A percentile compares a stretch with the other conserved stretches of the same genome.
Evolutionary conservation across 306 rosid genomes (phyloP).

Genomic region (Quercus mongolica): DNA sequence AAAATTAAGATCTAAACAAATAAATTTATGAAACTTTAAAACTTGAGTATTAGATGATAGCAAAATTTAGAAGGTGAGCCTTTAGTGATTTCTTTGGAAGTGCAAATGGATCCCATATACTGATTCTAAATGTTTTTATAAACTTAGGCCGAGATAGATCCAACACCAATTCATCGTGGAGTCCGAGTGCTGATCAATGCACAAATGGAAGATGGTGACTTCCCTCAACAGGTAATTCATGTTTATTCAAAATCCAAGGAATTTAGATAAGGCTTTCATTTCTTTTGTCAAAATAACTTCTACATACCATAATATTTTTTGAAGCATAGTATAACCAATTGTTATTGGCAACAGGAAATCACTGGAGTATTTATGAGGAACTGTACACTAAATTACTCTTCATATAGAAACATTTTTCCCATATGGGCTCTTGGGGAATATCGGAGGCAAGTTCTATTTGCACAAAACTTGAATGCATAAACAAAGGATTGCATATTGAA

Average conservation of each 20-base stretch:
- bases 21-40: background rate
- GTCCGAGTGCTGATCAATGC: constrained; percentile 48
- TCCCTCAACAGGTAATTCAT: constrained; percentile 56
- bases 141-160: constrained; percentile 48
- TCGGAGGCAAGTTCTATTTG: constrained; percentile 30
- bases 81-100: too few relatives aligned
- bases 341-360: constrained; percentile 35
- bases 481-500: background rate
- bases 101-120: too few relatives aligned
- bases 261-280: background rate
- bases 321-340: background rate
- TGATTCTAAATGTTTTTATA: background rate
- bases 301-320: background rate
- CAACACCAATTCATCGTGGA: constrained; percentile 58
- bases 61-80: too few relatives aligned
- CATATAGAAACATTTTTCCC: constrained; percentile 51
- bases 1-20: background rate
- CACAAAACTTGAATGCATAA: background rate
- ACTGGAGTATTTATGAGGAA: constrained; percentile 53
- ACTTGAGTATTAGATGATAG: background rate
- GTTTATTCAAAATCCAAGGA: background rate
- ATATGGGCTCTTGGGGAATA: constrained; percentile 59
- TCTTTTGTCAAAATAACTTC: background rate
- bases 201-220: constrained; percentile 74
- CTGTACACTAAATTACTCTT: constrained; percentile 42